Conservation (phyloP, 768 basidiomycete genomes). For the Galerina sulciceps region DNA sequence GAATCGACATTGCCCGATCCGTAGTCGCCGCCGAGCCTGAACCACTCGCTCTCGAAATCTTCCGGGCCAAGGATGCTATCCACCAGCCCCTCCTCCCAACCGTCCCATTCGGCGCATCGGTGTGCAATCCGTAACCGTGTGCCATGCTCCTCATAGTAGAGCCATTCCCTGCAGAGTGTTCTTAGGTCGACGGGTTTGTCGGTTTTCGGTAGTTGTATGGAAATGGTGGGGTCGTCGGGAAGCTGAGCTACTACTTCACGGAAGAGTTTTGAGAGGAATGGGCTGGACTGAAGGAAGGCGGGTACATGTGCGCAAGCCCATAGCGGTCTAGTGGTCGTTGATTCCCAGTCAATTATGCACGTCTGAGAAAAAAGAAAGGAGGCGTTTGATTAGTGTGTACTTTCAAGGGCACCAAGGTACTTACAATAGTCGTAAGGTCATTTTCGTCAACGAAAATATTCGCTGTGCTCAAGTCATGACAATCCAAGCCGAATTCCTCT, state of each 20-base stretch:
- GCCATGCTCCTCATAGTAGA: constrained; percentile 71
- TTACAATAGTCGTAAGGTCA: constrained; percentile 71
- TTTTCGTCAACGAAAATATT: constrained; percentile 81
- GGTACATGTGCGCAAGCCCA: constrained; percentile 88
- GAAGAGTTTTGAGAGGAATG: constrained; percentile 75
- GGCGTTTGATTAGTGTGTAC: not conserved
- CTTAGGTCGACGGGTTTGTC: constrained; percentile 19
- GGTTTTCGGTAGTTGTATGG: constrained; percentile 18
- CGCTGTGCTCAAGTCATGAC: constrained; percentile 84
- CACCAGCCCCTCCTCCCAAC: constrained; percentile 87
- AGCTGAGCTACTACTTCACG: constrained; percentile 64
- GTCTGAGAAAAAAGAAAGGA: constrained; percentile 50
- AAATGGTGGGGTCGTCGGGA: constrained; percentile 31
- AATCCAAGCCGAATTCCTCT: constrained; percentile 81
- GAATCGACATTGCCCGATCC: constrained; percentile 6
- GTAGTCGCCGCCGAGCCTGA: constrained; percentile 31
- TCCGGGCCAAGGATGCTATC: constrained; percentile 75
- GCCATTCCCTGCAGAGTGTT: constrained; percentile 68
- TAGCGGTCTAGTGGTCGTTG: constrained; percentile 84
- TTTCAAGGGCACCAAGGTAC: constrained; percentile 25
- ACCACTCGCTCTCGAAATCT: constrained; percentile 76
- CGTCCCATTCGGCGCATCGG: constrained; percentile 86
- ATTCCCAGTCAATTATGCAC: constrained; percentile 90
- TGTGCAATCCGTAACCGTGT: constrained; percentile 75
- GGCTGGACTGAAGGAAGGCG: constrained; percentile 76